Percentiles rank a stretch among this genome's conserved stretches.
Evolutionary conservation across 331 rosid species (phyloP).

Genomic region (Malus hybrid): DNA sequence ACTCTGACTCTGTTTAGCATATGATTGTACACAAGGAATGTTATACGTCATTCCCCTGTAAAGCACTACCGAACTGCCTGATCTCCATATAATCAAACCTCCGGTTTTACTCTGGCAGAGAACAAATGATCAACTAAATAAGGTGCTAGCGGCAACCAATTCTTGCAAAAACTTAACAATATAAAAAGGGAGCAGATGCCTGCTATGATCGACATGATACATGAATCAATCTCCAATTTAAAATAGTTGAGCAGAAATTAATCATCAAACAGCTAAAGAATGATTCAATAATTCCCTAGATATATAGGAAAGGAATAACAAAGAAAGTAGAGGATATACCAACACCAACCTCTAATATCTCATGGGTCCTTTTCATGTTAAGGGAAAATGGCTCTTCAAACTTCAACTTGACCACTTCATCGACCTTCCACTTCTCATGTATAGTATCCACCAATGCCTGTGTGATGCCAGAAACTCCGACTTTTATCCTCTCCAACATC

Average conservation of each 20-base stretch:
- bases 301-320: not conserved
- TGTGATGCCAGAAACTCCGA: conserved; percentile 69
- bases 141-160: conserved; percentile 10
- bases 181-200: not conserved
- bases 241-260: not conserved
- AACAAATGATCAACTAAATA: conserved; percentile 13
- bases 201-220: not conserved
- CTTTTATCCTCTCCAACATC: conserved; percentile 66
- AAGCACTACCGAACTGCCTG: conserved; percentile 75
- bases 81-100: conserved; percentile 90
- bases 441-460: conserved; percentile 61
- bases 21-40: conserved; percentile 61
- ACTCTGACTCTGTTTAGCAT: conserved; percentile 18
- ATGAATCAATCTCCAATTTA: not conserved
- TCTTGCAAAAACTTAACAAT: not conserved
- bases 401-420: conserved; percentile 83
- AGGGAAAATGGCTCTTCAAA: conserved; percentile 63
- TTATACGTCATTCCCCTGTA: conserved; percentile 80
- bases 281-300: not conserved
- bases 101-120: conserved; percentile 67
- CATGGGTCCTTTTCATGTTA: conserved; percentile 78
- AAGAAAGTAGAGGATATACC: not conserved
- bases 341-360: conserved; percentile 55
- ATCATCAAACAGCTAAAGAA: not conserved
- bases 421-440: conserved; percentile 61